Evolutionary conservation across 305 asterid species (phyloP).

Genomic region (Solanum chacoense): DNA sequence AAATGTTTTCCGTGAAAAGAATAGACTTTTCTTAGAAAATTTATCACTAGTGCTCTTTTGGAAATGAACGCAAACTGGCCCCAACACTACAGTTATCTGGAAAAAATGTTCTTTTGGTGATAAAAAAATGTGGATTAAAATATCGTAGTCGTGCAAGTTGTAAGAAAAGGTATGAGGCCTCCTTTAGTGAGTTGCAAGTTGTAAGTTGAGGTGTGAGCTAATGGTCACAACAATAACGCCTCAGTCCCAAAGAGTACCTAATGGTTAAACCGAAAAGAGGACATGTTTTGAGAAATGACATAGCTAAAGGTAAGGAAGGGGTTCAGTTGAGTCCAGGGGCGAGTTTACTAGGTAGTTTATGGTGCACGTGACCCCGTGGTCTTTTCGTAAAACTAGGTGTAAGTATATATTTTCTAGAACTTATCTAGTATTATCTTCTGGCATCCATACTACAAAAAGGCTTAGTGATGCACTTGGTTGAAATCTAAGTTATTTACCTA

Average conservation of each 20-base stretch:
- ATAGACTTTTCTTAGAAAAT: not conserved
- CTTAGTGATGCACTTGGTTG: not conserved
- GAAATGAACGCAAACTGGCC: not conserved
- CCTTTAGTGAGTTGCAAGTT: not conserved
- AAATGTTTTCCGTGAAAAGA: not conserved
- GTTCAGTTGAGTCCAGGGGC: not conserved
- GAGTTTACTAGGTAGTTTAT: not conserved
- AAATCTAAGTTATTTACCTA: not conserved
- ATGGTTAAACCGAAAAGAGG: not conserved
- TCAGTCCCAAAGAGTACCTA: not conserved
- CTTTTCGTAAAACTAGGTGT: not conserved
- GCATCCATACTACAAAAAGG: not conserved
- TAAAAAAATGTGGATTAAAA: not conserved
- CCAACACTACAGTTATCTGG: fast-evolving
- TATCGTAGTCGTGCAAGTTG: not conserved
- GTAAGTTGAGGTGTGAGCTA: not conserved
- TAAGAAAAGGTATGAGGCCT: not conserved
- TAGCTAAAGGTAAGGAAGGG: not conserved
- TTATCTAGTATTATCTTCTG: not conserved
- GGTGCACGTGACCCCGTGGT: not conserved
- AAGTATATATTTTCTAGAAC: not conserved
- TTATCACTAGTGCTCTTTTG: not conserved
- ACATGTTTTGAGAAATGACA: not conserved
- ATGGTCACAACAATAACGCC: not conserved
- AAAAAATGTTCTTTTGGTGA: not conserved